Conservation (phyloP, 306 rosid genomes). For the Cyclanthera cordifolia region DNA sequence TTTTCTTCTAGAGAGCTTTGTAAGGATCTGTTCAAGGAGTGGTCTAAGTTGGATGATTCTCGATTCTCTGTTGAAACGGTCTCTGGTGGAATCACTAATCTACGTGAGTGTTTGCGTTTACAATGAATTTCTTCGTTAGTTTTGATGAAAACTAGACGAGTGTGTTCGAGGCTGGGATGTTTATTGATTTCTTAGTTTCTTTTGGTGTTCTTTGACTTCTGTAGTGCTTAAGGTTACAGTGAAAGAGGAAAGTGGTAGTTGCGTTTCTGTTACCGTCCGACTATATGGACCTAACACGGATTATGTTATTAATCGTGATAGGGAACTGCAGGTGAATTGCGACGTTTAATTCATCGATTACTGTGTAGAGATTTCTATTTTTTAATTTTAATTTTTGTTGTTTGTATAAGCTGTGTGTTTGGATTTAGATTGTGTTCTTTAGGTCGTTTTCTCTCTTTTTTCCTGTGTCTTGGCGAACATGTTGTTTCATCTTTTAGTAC, state of each 20-base stretch:
- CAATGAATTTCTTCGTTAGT: neutral
- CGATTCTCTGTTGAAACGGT: slow-evolving; percentile 56
- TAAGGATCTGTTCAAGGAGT: slow-evolving; percentile 64
- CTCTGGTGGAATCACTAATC: slow-evolving; percentile 92
- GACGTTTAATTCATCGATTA: slow-evolving; percentile 4
- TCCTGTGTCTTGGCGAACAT: neutral
- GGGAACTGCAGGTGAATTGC: slow-evolving; percentile 69
- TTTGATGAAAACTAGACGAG: neutral
- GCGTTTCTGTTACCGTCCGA: slow-evolving; percentile 44
- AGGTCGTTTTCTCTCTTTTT: too few relatives aligned
- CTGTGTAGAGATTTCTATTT: neutral
- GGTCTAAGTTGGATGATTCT: slow-evolving; percentile 65
- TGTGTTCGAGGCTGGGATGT: neutral
- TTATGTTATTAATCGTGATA: slow-evolving; percentile 60
- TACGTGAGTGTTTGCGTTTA: slow-evolving; percentile 43
- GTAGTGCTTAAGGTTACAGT: slow-evolving; percentile 73
- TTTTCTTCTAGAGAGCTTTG: slow-evolving; percentile 44
- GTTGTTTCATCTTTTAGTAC: neutral
- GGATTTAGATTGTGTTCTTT: neutral
- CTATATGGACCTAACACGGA: slow-evolving; percentile 90
- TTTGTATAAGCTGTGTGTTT: slow-evolving; percentile 4
- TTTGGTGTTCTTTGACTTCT: neutral
- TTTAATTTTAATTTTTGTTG: too few relatives aligned
- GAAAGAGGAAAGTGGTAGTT: slow-evolving; percentile 36
- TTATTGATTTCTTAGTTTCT: slow-evolving; percentile 8